Conservation (phyloP, 1,284 basidiomycete species). For the Apiotrichum mycotoxinovorans region DNA sequence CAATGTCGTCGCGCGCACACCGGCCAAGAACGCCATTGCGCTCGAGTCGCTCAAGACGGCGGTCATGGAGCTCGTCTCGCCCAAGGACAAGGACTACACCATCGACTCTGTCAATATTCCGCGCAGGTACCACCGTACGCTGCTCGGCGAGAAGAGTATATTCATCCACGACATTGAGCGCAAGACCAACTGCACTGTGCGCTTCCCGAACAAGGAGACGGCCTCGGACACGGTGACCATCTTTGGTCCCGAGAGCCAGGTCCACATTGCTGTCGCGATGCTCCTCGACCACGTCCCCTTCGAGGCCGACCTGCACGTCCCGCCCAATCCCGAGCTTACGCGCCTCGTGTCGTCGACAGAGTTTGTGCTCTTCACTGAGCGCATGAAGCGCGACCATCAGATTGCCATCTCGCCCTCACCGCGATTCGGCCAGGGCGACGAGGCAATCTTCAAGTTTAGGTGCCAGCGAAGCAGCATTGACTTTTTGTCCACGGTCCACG, state of each 20-base stretch:
- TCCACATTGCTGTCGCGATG: slow-evolving; percentile 95
- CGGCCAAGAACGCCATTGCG: slow-evolving; percentile 95
- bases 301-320: slow-evolving; percentile 90
- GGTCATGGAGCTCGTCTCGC: slow-evolving; percentile 95
- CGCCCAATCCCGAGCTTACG: slow-evolving; percentile 73
- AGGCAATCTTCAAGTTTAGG: slow-evolving; percentile 85
- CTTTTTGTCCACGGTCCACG: slow-evolving; percentile 80
- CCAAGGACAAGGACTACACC: slow-evolving; percentile 68
- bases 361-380: slow-evolving; percentile 73
- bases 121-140: slow-evolving; percentile 86
- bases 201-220: slow-evolving; percentile 93
- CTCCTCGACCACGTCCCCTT: slow-evolving; percentile 94
- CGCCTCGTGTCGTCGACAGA: slow-evolving; percentile 71
- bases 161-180: slow-evolving; percentile 96
- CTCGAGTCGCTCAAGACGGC: slow-evolving; percentile 92
- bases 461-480: slow-evolving; percentile 93
- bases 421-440: slow-evolving; percentile 58
- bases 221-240: slow-evolving; percentile 77
- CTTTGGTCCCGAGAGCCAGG: slow-evolving; percentile 94
- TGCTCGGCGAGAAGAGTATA: slow-evolving; percentile 92
- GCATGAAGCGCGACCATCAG: slow-evolving; percentile 88
- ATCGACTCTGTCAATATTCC: slow-evolving; percentile 90
- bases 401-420: slow-evolving; percentile 75
- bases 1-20: slow-evolving; percentile 95
- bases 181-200: slow-evolving; percentile 90